Evolutionary conservation across 1,284 basidiomycete species (phyloP).

Genomic region (Microbotryum saponariae): DNA sequence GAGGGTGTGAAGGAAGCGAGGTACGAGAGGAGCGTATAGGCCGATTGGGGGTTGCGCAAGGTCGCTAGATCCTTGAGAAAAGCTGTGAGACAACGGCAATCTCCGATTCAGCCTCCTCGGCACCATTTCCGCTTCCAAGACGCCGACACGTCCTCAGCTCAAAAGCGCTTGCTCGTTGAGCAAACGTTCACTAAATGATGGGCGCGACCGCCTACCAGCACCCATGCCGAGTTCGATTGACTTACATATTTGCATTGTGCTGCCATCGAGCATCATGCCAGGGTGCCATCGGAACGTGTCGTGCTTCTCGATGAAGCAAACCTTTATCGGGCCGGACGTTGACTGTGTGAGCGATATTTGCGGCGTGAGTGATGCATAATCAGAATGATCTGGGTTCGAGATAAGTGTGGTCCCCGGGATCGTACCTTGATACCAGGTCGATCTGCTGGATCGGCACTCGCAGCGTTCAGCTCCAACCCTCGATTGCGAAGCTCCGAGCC

Average conservation of each 20-base stretch:
- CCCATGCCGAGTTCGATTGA: background rate
- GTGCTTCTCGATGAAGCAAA: conserved; percentile 51
- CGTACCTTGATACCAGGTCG: background rate
- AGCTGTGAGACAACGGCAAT: conserved; percentile 38
- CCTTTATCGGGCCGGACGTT: conserved; percentile 32
- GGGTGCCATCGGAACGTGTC: conserved; percentile 48
- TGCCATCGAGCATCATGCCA: conserved; percentile 51
- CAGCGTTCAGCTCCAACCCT: background rate
- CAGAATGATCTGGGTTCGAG: too few species aligned
- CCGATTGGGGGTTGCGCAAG: conserved; percentile 51
- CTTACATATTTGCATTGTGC: conserved; percentile 51
- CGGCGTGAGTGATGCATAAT: too few species aligned
- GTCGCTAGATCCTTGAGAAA: conserved; percentile 58
- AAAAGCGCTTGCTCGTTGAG: background rate
- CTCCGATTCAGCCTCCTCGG: too few species aligned
- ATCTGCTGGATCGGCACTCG: conserved; percentile 5
- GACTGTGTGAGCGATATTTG: background rate
- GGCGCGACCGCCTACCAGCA: too few species aligned
- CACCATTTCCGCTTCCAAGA: too few species aligned
- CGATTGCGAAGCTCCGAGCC: background rate
- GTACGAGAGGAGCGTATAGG: conserved; percentile 55
- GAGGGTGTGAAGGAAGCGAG: conserved; percentile 47
- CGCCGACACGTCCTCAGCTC: too few species aligned
- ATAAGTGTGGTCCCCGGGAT: too few species aligned
- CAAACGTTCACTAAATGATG: too few species aligned